Conservation (phyloP, 2,329 filamentous ascomycete genomes). For the Microthyrium microscopicum region DNA sequence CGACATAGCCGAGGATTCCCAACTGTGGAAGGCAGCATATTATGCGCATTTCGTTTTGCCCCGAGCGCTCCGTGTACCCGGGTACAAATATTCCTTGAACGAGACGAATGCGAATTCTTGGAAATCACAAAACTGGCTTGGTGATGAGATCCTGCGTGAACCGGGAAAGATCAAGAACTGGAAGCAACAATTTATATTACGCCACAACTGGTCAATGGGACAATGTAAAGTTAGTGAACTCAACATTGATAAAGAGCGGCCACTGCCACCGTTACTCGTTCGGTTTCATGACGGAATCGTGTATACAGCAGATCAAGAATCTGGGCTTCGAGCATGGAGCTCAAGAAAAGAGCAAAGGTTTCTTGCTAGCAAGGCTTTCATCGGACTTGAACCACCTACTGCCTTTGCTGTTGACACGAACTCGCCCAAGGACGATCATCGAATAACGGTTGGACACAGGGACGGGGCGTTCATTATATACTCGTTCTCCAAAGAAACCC, state of each 20-base stretch:
- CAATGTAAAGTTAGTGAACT: constrained; percentile 68
- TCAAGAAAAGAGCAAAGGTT: constrained; percentile 41
- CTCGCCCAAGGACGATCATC: constrained; percentile 14
- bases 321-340: constrained; percentile 66
- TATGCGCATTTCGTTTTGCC: constrained; percentile 76
- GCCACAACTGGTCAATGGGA: constrained; percentile 81
- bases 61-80: constrained; percentile 58
- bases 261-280: constrained; percentile 49
- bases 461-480: constrained; percentile 50
- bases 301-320: constrained; percentile 53
- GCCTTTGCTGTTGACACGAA: constrained; percentile 46
- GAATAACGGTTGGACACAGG: constrained; percentile 21
- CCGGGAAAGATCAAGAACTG: constrained; percentile 46
- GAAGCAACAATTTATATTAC: constrained; percentile 76
- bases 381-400: constrained; percentile 30
- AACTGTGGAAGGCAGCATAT: constrained; percentile 83
- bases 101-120: constrained; percentile 33
- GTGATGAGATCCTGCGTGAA: constrained; percentile 40
- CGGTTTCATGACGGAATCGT: constrained; percentile 63
- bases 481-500: constrained; percentile 33
- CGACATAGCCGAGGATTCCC: constrained; percentile 58
- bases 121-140: constrained; percentile 42
- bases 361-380: constrained; percentile 30
- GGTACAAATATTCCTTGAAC: constrained; percentile 19
- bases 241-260: constrained; percentile 36